Evolutionary conservation across 306 rosid genomes (phyloP), one percentile per base, ranked within the genome.

Genomic region (Rosa multiflora): DNA sequence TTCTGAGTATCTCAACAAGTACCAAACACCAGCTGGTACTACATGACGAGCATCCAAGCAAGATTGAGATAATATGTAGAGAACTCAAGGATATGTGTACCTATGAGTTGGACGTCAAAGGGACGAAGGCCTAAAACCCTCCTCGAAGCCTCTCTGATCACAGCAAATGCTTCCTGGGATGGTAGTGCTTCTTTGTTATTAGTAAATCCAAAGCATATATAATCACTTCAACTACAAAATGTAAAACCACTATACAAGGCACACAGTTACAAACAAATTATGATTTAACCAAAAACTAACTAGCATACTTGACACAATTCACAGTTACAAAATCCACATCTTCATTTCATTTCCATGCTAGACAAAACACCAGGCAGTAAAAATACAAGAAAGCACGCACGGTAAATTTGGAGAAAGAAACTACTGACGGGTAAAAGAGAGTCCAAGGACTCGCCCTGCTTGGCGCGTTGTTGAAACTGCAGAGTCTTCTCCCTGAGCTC

Each of bases 101-200:
- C 99, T 73, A 92, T 90, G 51, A 95, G 85, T 83, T 95, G 99
- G 67, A 95, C 99, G 52, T 95, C 99, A 43, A 95, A 95, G 17
- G 98, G 99, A 61, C 97, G 99, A 81, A 95, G 98, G 75, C 98
- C 99, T 7, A 92, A 77, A 81, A 92, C 97, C 81, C 99, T 87
- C 85, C 83, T 91, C 1, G 98, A 95, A 87, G 94, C 98, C 89
- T 95, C 99, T 88, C 98, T 88, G 46, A 95, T 92, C 75, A 92
- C 91, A 67, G 98, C 94, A 90, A 91, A 95, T 35, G 98, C 99
- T 85, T 95, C 99, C 98, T 95, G 87, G 58, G 53, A 81, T 18
- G 61, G 59, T 70, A 44, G 44, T 49, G 56, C 43, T 70, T 40
- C 80, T 59, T 47, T 39, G 68, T 76, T 75, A 53, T 52, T 18